Base-by-base conservation (phyloP, 73 alveolate species). In the Halteria grandinella region DNA sequence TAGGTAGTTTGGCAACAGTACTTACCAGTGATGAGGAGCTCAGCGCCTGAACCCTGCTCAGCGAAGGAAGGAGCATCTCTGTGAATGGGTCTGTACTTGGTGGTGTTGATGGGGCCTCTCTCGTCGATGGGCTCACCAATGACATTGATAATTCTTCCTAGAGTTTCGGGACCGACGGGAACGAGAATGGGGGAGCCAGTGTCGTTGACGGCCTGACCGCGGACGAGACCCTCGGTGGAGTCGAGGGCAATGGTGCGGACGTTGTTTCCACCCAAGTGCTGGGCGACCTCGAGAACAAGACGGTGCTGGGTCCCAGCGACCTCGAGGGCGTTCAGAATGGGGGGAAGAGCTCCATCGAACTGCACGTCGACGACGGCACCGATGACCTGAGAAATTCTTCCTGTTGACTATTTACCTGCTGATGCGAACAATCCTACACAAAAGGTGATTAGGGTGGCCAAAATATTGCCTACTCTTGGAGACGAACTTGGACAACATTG, bases 301-400 rank as follows among this genome's bases (percentile, higher is more conserved):
- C 98, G 82, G 32, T 90, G 89, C 45, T 76, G 62, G 34, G 89
- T 79, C 3, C 95, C 96, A 69, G 73, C 78, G 15, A 91, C 99
- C 93, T 95, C 97, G 32, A 95, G 79, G 28, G 99, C 96, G 74
- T 95, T 94, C 91, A 93, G 86, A 71, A 95, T 95, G 49, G 98
- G 97, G 14, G 99, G 99, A 45, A 95, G 85, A 36, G 85, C 93
- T 24, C 93, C 94, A 43, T 95, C 99, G 89, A 95, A 95, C 57
- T 93, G 95, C 51, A 95, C 99, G 54, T 95, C 99, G 60, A 95
- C 99, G 89, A 95, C 99, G 60, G 99, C 99, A 52, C 99, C 99
- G 44, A 95, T 95, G 64, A 95, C 99, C 89, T 95, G 91, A 12
- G 98, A 88, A 71, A 95, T 91, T 58, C 84, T 72, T 71, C 91